These are phyloP conservation scores for Serendipita sp. DNA, from an alignment of 1,284 basidiomycete species.

Conservation along the genomic window DNA sequence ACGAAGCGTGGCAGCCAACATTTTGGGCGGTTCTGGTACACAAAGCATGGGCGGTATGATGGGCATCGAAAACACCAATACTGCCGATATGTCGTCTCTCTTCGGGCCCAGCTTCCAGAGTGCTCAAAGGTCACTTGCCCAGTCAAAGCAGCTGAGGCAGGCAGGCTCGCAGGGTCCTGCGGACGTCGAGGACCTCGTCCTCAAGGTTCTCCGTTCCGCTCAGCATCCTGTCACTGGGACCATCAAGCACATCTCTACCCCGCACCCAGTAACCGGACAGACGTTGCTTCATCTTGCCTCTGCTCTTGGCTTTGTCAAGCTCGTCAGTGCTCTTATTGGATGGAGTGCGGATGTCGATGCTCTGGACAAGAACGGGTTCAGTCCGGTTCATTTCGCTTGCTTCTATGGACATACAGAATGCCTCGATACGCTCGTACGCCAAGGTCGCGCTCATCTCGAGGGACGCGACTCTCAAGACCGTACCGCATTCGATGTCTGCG, in stretches of 20 bases:
- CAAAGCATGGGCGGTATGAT: slow-evolving; percentile 18
- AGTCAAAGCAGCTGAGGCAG: slow-evolving; percentile 66
- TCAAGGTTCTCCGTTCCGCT: slow-evolving; percentile 13
- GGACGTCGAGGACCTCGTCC: slow-evolving; percentile 28
- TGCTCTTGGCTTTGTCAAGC: slow-evolving; percentile 62
- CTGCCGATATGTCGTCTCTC: slow-evolving; percentile 29
- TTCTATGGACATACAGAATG: slow-evolving; percentile 54
- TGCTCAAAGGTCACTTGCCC: slow-evolving; percentile 34
- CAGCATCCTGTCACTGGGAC: slow-evolving; percentile 8
- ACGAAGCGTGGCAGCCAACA: slow-evolving; percentile 78
- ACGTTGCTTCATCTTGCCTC: slow-evolving; percentile 80
- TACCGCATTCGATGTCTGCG: not conserved
- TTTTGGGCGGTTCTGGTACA: slow-evolving; percentile 38
- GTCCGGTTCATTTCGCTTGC: slow-evolving; percentile 78
- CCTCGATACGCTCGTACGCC: slow-evolving; percentile 52
- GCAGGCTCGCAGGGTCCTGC: slow-evolving; percentile 63
- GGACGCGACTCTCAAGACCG: not conserved
- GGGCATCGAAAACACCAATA: slow-evolving; percentile 36
- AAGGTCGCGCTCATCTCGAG: slow-evolving; percentile 29
- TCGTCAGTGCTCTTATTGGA: slow-evolving; percentile 59
- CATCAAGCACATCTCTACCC: slow-evolving; percentile 6
- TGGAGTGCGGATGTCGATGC: slow-evolving; percentile 69
- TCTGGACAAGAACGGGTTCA: slow-evolving; percentile 82
- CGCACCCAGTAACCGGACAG: slow-evolving; percentile 42
- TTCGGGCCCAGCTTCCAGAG: slow-evolving; percentile 38